Conservation (phyloP, 345 rosid species). For the thale cress (Arabidopsis thaliana) region TAIR10.1 NC_003070.9:19707501-19708000, state of each 20-base stretch:
- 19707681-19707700: slow-evolving; percentile 11
- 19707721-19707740: not conserved
- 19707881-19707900: not conserved
- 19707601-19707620: slow-evolving; percentile 1
- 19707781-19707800: slow-evolving; percentile 33
- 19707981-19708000: slow-evolving; percentile 27
- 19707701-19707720: slow-evolving; percentile 21
- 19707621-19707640: not conserved
- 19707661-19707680: not conserved
- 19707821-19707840: slow-evolving; percentile 31
- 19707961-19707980: slow-evolving; percentile 11
- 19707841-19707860: slow-evolving; percentile 28
- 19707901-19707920: not conserved
- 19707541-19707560: slow-evolving; percentile 19
- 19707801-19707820: slow-evolving; percentile 40
- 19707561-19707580: not conserved
- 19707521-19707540: slow-evolving; percentile 3
- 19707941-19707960: slow-evolving; percentile 11
- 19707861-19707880: not conserved
- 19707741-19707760: not conserved
- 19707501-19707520: not conserved
- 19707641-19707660: not conserved
- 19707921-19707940: not conserved
- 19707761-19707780: not conserved
- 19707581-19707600: not conserved